Percentiles rank a stretch among this genome's conserved stretches.
Conservation (phyloP, 208 protist genomes). For the Herpetomonas samuelpessoai region DNA sequence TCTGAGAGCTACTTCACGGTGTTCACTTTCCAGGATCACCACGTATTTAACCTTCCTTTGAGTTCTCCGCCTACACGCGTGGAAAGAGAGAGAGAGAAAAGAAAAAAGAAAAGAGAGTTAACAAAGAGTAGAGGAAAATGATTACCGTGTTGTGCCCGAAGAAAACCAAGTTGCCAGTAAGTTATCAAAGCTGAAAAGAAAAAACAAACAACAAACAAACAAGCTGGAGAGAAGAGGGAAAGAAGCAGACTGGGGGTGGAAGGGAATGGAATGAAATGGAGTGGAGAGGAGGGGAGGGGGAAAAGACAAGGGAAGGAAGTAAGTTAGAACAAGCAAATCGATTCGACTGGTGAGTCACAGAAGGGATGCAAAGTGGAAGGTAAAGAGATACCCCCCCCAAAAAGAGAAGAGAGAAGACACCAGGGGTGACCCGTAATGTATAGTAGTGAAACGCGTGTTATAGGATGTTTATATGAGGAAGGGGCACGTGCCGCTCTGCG, state of each 20-base stretch:
- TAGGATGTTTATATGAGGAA: too few species aligned
- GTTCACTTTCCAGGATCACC: too few species aligned
- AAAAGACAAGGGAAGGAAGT: slow-evolving; percentile 8
- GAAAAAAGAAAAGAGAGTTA: slow-evolving; percentile 17
- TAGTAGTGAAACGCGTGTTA: too few species aligned
- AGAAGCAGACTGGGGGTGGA: neutral
- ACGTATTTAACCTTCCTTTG: neutral
- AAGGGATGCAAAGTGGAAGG: too few species aligned
- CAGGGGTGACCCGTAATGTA: too few species aligned
- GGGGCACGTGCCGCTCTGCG: too few species aligned
- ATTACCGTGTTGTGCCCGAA: too few species aligned
- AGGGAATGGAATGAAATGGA: slow-evolving; percentile 11
- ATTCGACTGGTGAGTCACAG: too few species aligned
- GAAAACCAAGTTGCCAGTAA: slow-evolving; percentile 1
- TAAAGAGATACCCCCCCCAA: too few species aligned
- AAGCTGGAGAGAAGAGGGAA: neutral
- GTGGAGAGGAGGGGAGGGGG: neutral
- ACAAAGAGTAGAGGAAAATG: slow-evolving; percentile 3
- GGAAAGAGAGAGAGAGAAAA: slow-evolving; percentile 11
- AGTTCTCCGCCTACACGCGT: neutral
- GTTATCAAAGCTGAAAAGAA: slow-evolving; percentile 5
- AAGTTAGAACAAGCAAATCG: too few species aligned
- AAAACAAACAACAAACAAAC: slow-evolving; percentile 6
- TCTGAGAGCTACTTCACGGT: too few species aligned
- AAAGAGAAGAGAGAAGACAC: too few species aligned